These are phyloP conservation scores for Lunasporangiospora selenospora DNA, from an alignment of 192 early-diverging fungal genomes.

Conservation along the genomic window DNA sequence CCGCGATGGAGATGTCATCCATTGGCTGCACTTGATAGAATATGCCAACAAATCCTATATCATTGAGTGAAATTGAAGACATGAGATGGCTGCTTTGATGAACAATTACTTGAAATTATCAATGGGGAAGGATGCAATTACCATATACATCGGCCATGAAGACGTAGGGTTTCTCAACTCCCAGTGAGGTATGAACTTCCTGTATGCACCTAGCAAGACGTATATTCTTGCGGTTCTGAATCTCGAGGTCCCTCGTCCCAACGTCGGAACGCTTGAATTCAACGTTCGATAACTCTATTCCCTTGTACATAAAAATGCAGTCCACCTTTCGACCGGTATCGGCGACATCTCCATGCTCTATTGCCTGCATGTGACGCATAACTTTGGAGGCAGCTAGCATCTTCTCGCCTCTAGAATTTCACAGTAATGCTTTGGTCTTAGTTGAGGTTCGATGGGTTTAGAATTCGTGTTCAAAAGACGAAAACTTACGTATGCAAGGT, in stretches of 20 bases:
- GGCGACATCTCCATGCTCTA: not conserved
- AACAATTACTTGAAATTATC: no score
- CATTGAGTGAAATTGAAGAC: no score
- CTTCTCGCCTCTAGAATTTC: slow-evolving; percentile 1
- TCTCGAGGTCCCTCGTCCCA: not conserved
- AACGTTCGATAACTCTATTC: not conserved
- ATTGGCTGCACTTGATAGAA: no score
- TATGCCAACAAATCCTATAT: no score
- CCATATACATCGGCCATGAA: not conserved
- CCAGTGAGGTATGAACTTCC: not conserved
- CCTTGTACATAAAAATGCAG: not conserved
- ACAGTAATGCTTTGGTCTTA: no score
- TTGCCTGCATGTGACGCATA: no score
- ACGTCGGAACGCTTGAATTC: not conserved
- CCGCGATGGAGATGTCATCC: no score
- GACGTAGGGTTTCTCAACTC: not conserved
- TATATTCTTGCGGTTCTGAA: slow-evolving; percentile 10
- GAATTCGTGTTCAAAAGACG: no score
- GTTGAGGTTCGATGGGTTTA: no score
- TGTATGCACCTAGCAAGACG: slow-evolving; percentile 6
- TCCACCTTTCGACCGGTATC: not conserved
- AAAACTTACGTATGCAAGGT: no score
- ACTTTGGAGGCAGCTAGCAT: slow-evolving; percentile 3
- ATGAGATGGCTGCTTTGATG: no score
- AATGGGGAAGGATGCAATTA: no score